Evolutionary conservation across 75 land plant genomes (phyloP).

Genomic region (Selaginella moellendorffii): DNA sequence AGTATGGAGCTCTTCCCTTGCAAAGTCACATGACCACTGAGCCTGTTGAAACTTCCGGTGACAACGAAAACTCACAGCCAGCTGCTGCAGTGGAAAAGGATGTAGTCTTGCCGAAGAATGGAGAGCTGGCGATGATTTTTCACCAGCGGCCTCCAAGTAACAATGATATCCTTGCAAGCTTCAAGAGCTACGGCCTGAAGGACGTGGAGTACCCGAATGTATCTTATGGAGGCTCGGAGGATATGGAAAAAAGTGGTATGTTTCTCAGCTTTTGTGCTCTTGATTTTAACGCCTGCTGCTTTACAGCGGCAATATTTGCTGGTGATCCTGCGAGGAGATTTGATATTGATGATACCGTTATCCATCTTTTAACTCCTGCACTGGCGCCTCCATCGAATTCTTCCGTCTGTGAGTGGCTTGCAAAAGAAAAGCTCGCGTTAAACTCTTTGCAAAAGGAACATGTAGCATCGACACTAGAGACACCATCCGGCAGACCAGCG

Average conservation of each 20-base stretch:
- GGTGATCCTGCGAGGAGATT: slow-evolving; percentile 17
- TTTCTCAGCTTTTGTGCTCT: too few species aligned
- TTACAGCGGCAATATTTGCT: neutral
- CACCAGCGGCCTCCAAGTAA: slow-evolving; percentile 35
- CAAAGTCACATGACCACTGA: neutral
- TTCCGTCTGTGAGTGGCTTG: slow-evolving; percentile 42
- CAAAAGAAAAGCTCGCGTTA: neutral
- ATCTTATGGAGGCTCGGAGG: slow-evolving; percentile 30
- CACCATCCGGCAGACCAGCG: neutral
- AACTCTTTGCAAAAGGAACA: neutral
- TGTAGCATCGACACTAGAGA: neutral
- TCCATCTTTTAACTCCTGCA: slow-evolving; percentile 52
- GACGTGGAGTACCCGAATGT: slow-evolving; percentile 19
- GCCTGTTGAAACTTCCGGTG: neutral
- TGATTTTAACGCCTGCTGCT: too few species aligned
- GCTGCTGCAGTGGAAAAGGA: slow-evolving; percentile 1
- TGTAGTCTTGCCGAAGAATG: neutral
- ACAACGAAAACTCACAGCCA: neutral
- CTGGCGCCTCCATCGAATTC: slow-evolving; percentile 42
- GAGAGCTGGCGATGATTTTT: slow-evolving; percentile 14
- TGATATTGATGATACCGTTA: slow-evolving; percentile 70
- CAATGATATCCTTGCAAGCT: slow-evolving; percentile 17
- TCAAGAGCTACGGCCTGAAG: slow-evolving; percentile 8
- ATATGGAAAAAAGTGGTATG: slow-evolving; percentile 10
- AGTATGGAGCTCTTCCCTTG: slow-evolving; percentile 17